A percentile compares a stretch with the other conserved stretches of the same genome.
phyloP scores from a whole-genome alignment of 2,329 filamentous ascomycete species.

The Cordyceps fumosorosea region DNA sequence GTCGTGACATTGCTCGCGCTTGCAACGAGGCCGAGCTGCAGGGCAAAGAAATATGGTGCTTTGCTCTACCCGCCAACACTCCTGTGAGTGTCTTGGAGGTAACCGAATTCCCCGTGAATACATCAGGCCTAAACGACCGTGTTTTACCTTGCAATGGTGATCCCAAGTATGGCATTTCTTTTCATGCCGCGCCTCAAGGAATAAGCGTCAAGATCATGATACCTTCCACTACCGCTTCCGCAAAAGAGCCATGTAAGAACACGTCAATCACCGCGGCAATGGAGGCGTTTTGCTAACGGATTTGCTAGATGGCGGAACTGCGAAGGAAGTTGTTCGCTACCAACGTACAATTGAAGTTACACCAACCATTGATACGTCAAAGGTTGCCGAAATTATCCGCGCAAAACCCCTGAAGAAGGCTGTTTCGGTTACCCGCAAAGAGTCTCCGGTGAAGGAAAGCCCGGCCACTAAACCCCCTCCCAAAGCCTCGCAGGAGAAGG shows the following conservation, averaged over 20 bases:
- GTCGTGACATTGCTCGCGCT: constrained; percentile 44
- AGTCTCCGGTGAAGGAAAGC: constrained; percentile 31
- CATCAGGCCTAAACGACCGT: constrained; percentile 43
- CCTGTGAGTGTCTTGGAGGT: constrained; percentile 62
- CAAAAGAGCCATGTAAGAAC: constrained; percentile 46
- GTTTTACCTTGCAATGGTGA: constrained; percentile 58
- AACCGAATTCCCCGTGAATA: constrained; percentile 53
- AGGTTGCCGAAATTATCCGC: constrained; percentile 28
- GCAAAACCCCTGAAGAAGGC: too few species aligned
- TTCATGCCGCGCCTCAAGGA: constrained; percentile 44
- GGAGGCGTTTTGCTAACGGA: constrained; percentile 3
- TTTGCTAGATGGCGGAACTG: constrained; percentile 27
- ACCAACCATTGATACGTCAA: constrained; percentile 35
- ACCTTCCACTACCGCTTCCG: constrained; percentile 47
- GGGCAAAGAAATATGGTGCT: constrained; percentile 76
- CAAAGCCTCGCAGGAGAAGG: constrained; percentile 23
- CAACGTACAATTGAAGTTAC: constrained; percentile 50
- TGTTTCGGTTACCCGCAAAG: too few species aligned
- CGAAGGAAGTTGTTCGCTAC: constrained; percentile 58
- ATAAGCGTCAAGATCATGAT: constrained; percentile 53
- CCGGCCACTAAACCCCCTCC: constrained; percentile 21
- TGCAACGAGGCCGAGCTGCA: constrained; percentile 53
- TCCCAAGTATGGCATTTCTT: constrained; percentile 50
- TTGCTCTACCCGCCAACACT: constrained; percentile 63
- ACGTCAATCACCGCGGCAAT: too few species aligned